Evolutionary conservation across 2,329 filamentous ascomycete genomes (phyloP).

Genomic region (Xylogone sp.): DNA sequence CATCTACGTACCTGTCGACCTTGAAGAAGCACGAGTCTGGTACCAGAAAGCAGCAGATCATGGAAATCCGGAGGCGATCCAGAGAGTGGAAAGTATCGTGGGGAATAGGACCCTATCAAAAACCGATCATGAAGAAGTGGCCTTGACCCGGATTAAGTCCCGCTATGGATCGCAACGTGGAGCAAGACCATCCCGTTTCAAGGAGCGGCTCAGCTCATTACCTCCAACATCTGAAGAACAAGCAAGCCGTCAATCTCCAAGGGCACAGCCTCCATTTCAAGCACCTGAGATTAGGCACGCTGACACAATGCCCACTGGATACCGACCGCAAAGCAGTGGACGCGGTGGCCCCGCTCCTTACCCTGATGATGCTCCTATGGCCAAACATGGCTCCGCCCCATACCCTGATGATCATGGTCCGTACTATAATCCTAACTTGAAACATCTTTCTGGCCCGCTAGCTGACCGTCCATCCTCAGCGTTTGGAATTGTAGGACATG

Average conservation of each 20-base stretch:
- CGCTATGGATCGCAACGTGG: constrained; percentile 68
- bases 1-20: constrained; percentile 80
- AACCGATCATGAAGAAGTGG: constrained; percentile 88
- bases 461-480: constrained; percentile 36
- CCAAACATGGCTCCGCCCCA: constrained; percentile 31
- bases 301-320: not conserved
- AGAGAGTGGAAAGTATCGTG: constrained; percentile 78
- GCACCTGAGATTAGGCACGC: not conserved
- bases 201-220: constrained; percentile 33
- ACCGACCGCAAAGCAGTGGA: not conserved
- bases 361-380: constrained; percentile 59
- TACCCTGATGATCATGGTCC: constrained; percentile 25
- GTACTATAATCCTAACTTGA: constrained; percentile 43
- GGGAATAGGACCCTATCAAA: constrained; percentile 82
- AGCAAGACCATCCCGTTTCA: constrained; percentile 56
- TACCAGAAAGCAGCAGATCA: constrained; percentile 86
- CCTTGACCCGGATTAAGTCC: constrained; percentile 82
- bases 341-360: constrained; percentile 55
- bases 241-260: not conserved
- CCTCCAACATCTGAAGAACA: constrained; percentile 23
- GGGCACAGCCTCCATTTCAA: not conserved
- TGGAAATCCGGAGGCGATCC: constrained; percentile 84
- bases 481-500: constrained; percentile 42
- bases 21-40: constrained; percentile 81
- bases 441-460: constrained; percentile 45